Evolutionary conservation across 257 asterid genomes (phyloP).

Genomic region (Oldenlandia corymbosa): DNA sequence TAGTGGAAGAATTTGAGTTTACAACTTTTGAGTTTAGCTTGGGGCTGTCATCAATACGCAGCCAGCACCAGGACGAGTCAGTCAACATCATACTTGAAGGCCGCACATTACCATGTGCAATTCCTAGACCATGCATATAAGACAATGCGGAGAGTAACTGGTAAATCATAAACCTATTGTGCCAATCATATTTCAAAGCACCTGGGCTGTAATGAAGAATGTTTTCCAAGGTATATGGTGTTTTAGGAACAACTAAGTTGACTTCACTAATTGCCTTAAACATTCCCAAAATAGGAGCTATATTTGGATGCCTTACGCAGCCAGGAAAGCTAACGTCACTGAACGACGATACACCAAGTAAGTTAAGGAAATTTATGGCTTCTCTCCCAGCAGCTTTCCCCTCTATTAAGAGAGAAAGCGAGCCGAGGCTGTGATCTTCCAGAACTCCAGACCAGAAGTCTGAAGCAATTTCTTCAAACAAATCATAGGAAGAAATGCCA

Average conservation of each 20-base stretch:
- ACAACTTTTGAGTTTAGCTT: slow-evolving; percentile 26
- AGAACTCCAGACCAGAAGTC: slow-evolving; percentile 51
- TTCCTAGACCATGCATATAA: slow-evolving; percentile 81
- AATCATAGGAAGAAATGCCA: slow-evolving; percentile 45
- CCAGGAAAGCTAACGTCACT: slow-evolving; percentile 64
- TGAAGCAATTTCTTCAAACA: slow-evolving; percentile 56
- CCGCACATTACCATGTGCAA: slow-evolving; percentile 56
- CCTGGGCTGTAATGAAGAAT: slow-evolving; percentile 65
- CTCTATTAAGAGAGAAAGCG: slow-evolving; percentile 54
- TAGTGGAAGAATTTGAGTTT: slow-evolving; percentile 21
- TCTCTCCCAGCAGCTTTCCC: slow-evolving; percentile 61
- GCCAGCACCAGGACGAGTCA: slow-evolving; percentile 82
- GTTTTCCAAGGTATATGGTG: slow-evolving; percentile 68
- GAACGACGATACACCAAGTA: slow-evolving; percentile 75
- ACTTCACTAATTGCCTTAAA: slow-evolving; percentile 47
- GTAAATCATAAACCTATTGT: slow-evolving; percentile 49
- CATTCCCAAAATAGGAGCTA: slow-evolving; percentile 75
- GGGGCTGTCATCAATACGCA: slow-evolving; percentile 45
- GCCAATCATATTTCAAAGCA: slow-evolving; percentile 75
- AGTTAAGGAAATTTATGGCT: slow-evolving; percentile 55
- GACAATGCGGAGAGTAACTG: slow-evolving; percentile 82
- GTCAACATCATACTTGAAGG: slow-evolving; percentile 70
- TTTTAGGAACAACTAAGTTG: slow-evolving; percentile 53
- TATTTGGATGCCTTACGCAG: slow-evolving; percentile 90
- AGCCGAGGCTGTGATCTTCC: slow-evolving; percentile 65